Evolutionary conservation across 2,329 filamentous ascomycete species (phyloP).

Genomic region (Cercospora berteroae): DNA sequence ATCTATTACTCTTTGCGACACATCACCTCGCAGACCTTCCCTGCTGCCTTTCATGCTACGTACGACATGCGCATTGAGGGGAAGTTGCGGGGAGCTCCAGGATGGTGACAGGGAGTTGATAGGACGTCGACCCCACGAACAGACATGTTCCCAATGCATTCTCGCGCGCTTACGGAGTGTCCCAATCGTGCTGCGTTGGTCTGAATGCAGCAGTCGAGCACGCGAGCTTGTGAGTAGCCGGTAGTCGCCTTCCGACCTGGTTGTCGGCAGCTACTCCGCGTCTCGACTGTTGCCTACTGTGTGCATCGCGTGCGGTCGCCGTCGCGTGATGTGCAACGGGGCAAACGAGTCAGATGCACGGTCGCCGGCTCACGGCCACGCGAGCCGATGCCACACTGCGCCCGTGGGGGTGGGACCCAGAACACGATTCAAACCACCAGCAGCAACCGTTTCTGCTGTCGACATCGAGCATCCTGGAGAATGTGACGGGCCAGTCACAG

Average conservation of each 20-base stretch:
- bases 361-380: not conserved
- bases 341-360: conserved; percentile 7
- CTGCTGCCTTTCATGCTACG: conserved; percentile 7
- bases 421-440: not conserved
- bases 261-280: conserved; percentile 2
- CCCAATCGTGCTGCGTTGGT: not conserved
- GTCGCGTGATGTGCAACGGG: not conserved
- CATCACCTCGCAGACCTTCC: conserved; percentile 10
- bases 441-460: not conserved
- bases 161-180: conserved; percentile 1
- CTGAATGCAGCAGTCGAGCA: conserved; percentile 9
- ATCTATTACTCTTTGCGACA: conserved; percentile 8
- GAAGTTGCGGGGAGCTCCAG: conserved; percentile 15
- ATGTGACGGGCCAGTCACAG: conserved; percentile 14
- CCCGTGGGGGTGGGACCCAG: conserved; percentile 4
- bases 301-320: not conserved
- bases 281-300: not conserved
- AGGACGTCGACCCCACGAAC: not conserved
- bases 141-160: not conserved
- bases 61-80: conserved; percentile 8
- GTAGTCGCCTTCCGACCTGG: not conserved
- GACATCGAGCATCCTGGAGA: conserved; percentile 6
- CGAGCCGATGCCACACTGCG: not conserved
- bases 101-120: conserved; percentile 11
- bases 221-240: conserved; percentile 6